A percentile compares a stretch with the other conserved stretches of the same genome.
Evolutionary conservation across 176 grass and related monocot genomes (phyloP).

Genomic region (Puya raimondii): DNA sequence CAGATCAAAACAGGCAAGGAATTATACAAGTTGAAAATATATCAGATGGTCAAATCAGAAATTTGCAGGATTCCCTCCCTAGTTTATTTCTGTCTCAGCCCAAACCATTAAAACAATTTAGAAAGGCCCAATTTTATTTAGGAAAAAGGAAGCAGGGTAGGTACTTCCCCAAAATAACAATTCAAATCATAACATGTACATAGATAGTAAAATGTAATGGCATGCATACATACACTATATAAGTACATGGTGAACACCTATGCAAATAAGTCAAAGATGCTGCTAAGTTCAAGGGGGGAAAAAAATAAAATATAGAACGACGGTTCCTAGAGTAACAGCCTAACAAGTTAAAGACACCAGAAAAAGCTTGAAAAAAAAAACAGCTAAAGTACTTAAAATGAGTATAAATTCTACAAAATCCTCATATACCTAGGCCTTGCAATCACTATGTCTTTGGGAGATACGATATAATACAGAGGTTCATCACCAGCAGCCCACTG

Average conservation of each 20-base stretch:
- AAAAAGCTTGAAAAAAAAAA: not conserved
- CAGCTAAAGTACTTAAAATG: slow-evolving; percentile 6
- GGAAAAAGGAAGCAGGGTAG: too few relatives aligned
- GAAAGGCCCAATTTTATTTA: too few relatives aligned
- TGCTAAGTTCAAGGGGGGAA: not conserved
- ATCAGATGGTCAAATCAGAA: too few relatives aligned
- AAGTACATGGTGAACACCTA: not conserved
- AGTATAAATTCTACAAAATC: slow-evolving; percentile 17
- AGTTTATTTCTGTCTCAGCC: too few relatives aligned
- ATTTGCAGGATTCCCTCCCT: too few relatives aligned
- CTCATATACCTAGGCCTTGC: slow-evolving; percentile 79
- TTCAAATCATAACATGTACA: not conserved
- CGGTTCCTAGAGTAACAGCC: not conserved
- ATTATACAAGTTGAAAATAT: too few relatives aligned
- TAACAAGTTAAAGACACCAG: not conserved
- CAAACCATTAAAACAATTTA: too few relatives aligned
- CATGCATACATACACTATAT: not conserved
- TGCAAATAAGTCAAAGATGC: not conserved
- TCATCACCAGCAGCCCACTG: slow-evolving; percentile 95
- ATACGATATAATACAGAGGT: slow-evolving; percentile 95
- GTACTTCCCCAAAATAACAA: too few relatives aligned
- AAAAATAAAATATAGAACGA: not conserved
- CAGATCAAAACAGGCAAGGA: too few relatives aligned
- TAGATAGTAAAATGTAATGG: not conserved
- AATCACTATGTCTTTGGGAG: slow-evolving; percentile 97